Percentiles rank a stretch among this genome's conserved stretches.
These are phyloP conservation scores for Neurospora sp. DNA, from an alignment of 2,329 filamentous ascomycete species.

Conservation along the genomic window DNA sequence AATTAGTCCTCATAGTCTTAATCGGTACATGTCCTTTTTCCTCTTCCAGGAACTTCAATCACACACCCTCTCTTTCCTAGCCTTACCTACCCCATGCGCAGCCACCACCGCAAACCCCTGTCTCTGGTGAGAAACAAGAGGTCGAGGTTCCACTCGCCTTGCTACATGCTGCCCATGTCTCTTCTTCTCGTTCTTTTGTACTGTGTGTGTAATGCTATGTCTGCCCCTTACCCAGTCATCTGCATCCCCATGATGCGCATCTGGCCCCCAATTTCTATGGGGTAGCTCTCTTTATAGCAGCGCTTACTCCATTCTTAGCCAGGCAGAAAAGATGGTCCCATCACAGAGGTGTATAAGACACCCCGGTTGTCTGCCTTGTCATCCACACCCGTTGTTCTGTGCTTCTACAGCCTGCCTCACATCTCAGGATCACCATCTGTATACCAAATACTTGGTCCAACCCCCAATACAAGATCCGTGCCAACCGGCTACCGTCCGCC, in stretches of 20 bases:
- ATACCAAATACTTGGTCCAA: slow-evolving; percentile 6
- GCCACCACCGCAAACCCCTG: not conserved
- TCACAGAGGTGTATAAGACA: slow-evolving; percentile 18
- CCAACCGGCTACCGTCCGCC: slow-evolving; percentile 4
- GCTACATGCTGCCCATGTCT: not conserved
- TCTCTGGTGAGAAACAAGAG: not conserved
- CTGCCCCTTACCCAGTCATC: slow-evolving; percentile 8
- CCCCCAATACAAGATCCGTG: slow-evolving; percentile 7
- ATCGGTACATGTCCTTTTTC: slow-evolving; percentile 1
- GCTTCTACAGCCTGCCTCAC: slow-evolving; percentile 13
- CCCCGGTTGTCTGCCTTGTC: slow-evolving; percentile 16
- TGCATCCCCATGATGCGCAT: slow-evolving; percentile 15
- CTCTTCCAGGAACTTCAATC: not conserved
- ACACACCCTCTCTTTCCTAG: slow-evolving; percentile 2
- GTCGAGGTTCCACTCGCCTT: not conserved
- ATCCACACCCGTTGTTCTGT: slow-evolving; percentile 9
- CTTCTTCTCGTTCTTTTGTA: not conserved
- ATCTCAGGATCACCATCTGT: slow-evolving; percentile 10
- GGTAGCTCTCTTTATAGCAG: slow-evolving; percentile 8
- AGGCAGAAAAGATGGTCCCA: slow-evolving; percentile 16
- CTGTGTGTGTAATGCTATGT: not conserved
- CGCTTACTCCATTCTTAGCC: slow-evolving; percentile 18
- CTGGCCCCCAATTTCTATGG: slow-evolving; percentile 15
- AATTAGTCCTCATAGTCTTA: not conserved
- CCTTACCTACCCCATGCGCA: not conserved